phyloP scores from a whole-genome alignment of 2,329 filamentous ascomycete genomes.

The Neonectria sp. region DNA sequence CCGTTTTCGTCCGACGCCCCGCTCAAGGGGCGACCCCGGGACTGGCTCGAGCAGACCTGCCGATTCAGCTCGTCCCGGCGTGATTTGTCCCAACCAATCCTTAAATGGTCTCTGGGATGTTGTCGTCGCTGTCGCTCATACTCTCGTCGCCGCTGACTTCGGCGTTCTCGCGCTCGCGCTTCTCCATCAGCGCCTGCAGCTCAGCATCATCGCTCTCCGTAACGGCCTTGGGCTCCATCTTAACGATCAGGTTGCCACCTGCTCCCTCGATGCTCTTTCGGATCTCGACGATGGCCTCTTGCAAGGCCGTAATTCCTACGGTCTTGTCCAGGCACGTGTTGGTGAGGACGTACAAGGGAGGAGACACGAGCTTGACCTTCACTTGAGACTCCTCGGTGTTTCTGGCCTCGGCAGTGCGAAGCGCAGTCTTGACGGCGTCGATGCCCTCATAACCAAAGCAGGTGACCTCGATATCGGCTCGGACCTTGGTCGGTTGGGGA shows the following conservation, averaged over 20 bases:
- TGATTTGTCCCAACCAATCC: slow-evolving; percentile 35
- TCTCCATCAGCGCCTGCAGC: slow-evolving; percentile 98
- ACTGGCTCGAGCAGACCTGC: slow-evolving; percentile 37
- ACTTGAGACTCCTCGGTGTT: slow-evolving; percentile 95
- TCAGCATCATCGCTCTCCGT: slow-evolving; percentile 99
- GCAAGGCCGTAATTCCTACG: slow-evolving; percentile 85
- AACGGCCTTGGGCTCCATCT: slow-evolving; percentile 99
- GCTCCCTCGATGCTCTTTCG: slow-evolving; percentile 82
- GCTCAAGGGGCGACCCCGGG: slow-evolving; percentile 30
- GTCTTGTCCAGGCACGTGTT: slow-evolving; percentile 96
- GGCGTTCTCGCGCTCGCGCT: slow-evolving; percentile 97
- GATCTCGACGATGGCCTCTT: slow-evolving; percentile 92
- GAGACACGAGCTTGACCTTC: slow-evolving; percentile 98
- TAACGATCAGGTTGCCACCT: slow-evolving; percentile 87
- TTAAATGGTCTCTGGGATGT: slow-evolving; percentile 64
- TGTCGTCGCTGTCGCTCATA: slow-evolving; percentile 94
- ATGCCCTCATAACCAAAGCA: slow-evolving; percentile 98
- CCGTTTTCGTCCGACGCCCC: slow-evolving; percentile 46
- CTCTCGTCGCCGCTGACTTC: slow-evolving; percentile 99
- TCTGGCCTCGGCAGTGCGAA: slow-evolving; percentile 90
- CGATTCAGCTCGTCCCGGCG: slow-evolving; percentile 34
- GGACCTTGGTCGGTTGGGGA: slow-evolving; percentile 98
- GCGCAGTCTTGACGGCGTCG: slow-evolving; percentile 95
- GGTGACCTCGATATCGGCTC: slow-evolving; percentile 96
- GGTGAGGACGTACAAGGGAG: slow-evolving; percentile 95